Evolutionary conservation across 768 basidiomycete genomes (phyloP).

Genomic region (Amanita rubescens): DNA sequence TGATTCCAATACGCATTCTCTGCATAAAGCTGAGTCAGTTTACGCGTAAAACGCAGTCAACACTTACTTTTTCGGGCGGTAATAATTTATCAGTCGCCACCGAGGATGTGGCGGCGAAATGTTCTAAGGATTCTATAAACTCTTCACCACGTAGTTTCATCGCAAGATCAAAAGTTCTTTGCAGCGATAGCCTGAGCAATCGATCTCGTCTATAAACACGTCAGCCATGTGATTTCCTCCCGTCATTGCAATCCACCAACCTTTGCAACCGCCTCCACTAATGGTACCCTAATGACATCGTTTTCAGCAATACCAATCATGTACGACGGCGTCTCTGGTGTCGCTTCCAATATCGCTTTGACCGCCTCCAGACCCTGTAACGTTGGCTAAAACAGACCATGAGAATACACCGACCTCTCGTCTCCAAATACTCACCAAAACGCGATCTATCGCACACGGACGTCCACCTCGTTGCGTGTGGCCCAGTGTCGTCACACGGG

Average conservation of each 20-base stretch:
- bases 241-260: slow-evolving; percentile 27
- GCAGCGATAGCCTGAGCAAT: slow-evolving; percentile 76
- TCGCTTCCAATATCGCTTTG: slow-evolving; percentile 76
- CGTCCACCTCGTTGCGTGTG: slow-evolving; percentile 95
- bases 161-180: slow-evolving; percentile 81
- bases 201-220: slow-evolving; percentile 60
- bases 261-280: slow-evolving; percentile 90
- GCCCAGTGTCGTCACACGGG: slow-evolving; percentile 92
- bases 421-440: slow-evolving; percentile 50
- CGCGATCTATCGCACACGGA: slow-evolving; percentile 90
- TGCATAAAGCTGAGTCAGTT: slow-evolving; percentile 21
- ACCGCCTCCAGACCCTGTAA: slow-evolving; percentile 96
- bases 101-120: slow-evolving; percentile 72
- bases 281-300: slow-evolving; percentile 85
- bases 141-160: slow-evolving; percentile 89
- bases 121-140: slow-evolving; percentile 78
- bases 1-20: slow-evolving; percentile 75
- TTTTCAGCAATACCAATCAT: slow-evolving; percentile 97
- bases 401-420: not conserved
- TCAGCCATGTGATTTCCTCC: not conserved
- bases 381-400: slow-evolving; percentile 56
- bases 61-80: slow-evolving; percentile 39
- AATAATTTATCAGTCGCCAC: slow-evolving; percentile 48
- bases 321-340: slow-evolving; percentile 87
- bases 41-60: not conserved